Conservation (phyloP, 108 stramenopile genomes). For the Cyclostephanos tholiformis region DNA sequence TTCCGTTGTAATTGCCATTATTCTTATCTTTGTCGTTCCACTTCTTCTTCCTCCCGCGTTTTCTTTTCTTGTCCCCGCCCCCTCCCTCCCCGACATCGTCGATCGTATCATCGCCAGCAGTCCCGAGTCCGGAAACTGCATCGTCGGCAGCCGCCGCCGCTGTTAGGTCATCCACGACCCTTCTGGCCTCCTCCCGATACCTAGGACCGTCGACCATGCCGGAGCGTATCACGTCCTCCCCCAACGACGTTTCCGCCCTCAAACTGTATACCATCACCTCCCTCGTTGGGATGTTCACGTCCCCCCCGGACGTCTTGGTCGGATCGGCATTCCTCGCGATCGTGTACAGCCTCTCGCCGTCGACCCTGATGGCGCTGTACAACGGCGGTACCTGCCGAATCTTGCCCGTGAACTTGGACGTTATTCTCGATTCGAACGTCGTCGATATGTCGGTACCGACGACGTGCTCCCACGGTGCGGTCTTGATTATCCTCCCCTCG, state of each 20-base stretch:
- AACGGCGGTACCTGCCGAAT: conserved; percentile 91
- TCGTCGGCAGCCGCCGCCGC: neutral
- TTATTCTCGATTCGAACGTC: conserved; percentile 21
- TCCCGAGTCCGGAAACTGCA: neutral
- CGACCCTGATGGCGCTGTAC: conserved; percentile 82
- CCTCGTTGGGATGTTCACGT: conserved; percentile 46
- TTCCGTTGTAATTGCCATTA: conserved; percentile 10
- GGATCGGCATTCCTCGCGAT: conserved; percentile 63
- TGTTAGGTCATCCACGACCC: conserved; percentile 13
- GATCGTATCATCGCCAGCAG: neutral
- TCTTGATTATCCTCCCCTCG: conserved; percentile 71
- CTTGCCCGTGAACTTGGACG: conserved; percentile 71
- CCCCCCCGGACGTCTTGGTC: conserved; percentile 1
- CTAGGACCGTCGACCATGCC: conserved; percentile 41
- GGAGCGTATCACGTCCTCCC: conserved; percentile 16
- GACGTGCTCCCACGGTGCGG: conserved; percentile 60
- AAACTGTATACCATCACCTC: conserved; percentile 56
- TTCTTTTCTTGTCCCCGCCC: conserved; percentile 19
- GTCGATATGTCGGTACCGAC: conserved; percentile 39
- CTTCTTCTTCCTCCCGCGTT: neutral
- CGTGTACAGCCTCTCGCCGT: conserved; percentile 86
- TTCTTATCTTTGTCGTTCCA: neutral
- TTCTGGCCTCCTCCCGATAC: conserved; percentile 25
- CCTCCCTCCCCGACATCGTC: neutral
- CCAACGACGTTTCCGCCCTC: conserved; percentile 24